phyloP scores from a whole-genome alignment of 139 green algal species.

The Closterium sp. region DNA sequence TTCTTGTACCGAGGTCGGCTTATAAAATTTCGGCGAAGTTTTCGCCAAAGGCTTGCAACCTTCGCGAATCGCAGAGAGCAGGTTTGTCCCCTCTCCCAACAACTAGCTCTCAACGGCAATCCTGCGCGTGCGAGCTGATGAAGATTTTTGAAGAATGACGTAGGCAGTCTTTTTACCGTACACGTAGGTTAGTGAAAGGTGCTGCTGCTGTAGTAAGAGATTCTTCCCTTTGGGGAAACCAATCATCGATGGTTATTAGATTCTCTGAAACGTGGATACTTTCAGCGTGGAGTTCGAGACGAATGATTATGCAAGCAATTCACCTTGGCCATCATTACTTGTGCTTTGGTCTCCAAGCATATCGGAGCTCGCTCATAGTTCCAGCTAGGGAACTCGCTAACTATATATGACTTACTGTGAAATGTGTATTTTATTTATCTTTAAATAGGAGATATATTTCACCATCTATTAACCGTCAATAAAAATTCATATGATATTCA shows the following conservation, averaged over 20 bases:
- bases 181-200: not conserved
- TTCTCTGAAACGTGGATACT: not conserved
- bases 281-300: not conserved
- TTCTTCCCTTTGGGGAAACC: not conserved
- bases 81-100: not conserved
- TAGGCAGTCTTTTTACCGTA: not conserved
- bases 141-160: not conserved
- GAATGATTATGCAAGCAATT: not conserved
- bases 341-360: not conserved
- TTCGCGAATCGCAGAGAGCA: not conserved
- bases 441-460: too few relatives aligned
- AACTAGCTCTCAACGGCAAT: not conserved
- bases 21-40: not conserved
- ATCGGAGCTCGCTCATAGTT: not conserved
- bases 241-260: not conserved
- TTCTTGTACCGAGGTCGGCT: not conserved
- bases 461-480: too few relatives aligned
- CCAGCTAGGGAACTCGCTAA: too few relatives aligned
- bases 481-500: too few relatives aligned
- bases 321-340: not conserved
- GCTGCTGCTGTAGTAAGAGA: not conserved
- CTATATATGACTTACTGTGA: too few relatives aligned
- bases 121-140: not conserved
- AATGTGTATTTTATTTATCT: too few relatives aligned
- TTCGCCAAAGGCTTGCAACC: not conserved